A percentile compares a stretch with the other conserved stretches of the same genome.
Evolutionary conservation across 306 rosid genomes (phyloP).

Genomic region (Purshia tridentata): DNA sequence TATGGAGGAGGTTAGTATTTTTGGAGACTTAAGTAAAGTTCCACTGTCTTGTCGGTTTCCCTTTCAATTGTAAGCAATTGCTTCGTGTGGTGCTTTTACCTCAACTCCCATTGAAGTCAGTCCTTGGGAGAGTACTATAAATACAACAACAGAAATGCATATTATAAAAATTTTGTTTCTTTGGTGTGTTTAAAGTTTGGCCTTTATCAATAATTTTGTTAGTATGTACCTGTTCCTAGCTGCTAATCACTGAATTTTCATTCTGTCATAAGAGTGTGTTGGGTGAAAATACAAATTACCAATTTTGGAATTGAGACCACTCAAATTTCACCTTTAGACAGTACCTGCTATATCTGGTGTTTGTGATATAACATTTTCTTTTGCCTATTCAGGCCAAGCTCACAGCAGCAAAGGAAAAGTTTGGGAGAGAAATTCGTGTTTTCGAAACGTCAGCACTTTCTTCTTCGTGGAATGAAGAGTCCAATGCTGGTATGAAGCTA

Average conservation of each 20-base stretch:
- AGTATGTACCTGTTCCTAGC: background rate
- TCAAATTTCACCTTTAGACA: slow-evolving; percentile 9
- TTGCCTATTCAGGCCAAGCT: slow-evolving; percentile 49
- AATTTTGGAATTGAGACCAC: slow-evolving; percentile 4
- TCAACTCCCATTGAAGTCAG: background rate
- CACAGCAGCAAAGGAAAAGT: slow-evolving; percentile 53
- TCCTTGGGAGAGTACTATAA: background rate
- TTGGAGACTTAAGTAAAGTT: background rate
- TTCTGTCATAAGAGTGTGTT: background rate
- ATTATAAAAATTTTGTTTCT: background rate
- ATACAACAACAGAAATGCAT: background rate
- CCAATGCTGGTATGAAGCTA: slow-evolving; percentile 41
- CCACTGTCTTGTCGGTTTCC: background rate
- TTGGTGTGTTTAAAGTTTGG: too few relatives aligned
- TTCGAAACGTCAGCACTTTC: slow-evolving; percentile 61
- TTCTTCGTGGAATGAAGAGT: slow-evolving; percentile 37
- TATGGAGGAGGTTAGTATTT: background rate
- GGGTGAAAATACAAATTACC: background rate
- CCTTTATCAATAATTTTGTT: too few relatives aligned
- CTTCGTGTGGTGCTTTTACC: background rate
- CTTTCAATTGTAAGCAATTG: background rate
- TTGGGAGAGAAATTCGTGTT: slow-evolving; percentile 71
- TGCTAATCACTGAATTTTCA: background rate
- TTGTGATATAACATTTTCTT: slow-evolving; percentile 7
- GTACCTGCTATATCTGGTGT: slow-evolving; percentile 14